These are phyloP conservation scores for Cupressus sempervirens DNA, from an alignment of 75 land plant species.

Conservation along the genomic window DNA sequence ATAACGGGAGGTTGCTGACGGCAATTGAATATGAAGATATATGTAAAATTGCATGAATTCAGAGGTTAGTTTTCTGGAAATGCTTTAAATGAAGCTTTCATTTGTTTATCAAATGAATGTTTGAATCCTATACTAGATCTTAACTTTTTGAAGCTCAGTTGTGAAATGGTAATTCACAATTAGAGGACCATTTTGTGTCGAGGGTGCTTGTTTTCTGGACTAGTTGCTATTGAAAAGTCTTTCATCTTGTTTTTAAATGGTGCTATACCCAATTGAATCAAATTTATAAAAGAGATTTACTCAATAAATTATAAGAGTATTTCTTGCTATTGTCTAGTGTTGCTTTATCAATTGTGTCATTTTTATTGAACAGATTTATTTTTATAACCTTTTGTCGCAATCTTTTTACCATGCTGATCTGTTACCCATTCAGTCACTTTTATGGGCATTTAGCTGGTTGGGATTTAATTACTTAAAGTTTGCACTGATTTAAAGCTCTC, in stretches of 20 bases:
- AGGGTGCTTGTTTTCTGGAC: neutral
- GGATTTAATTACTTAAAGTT: neutral
- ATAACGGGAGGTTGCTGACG: conserved; percentile 75
- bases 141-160: neutral
- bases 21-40: conserved; percentile 93
- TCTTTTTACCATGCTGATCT: neutral
- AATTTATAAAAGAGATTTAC: neutral
- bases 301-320: neutral
- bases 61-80: conserved; percentile 8
- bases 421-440: neutral
- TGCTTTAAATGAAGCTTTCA: neutral
- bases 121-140: neutral
- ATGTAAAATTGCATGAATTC: conserved; percentile 49
- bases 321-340: neutral
- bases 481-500: neutral
- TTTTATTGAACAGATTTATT: neutral
- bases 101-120: neutral
- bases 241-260: neutral
- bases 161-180: neutral
- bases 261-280: neutral
- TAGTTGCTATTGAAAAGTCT: neutral
- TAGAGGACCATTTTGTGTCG: neutral
- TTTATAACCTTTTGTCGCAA: neutral
- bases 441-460: neutral
- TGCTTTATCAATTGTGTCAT: neutral